phyloP scores from a whole-genome alignment of 2,329 filamentous ascomycete genomes.

The Paecilomyces fulvus region DNA sequence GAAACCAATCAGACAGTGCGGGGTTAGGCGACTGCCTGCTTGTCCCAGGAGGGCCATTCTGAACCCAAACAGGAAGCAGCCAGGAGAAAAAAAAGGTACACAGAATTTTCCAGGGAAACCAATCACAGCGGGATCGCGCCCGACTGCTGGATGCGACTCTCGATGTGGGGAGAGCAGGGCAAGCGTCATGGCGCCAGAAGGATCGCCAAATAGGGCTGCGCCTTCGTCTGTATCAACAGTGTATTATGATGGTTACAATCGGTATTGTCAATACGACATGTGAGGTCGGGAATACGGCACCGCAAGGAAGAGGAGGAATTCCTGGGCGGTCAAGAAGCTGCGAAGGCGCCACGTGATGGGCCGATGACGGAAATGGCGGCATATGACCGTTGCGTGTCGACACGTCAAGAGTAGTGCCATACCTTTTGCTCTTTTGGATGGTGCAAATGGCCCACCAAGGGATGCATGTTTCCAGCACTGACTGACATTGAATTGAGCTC shows the following conservation, averaged over 20 bases:
- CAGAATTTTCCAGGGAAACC: background rate
- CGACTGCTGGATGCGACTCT: background rate
- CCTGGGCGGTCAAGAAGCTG: slow-evolving; percentile 6
- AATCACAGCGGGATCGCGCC: background rate
- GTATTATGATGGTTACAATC: slow-evolving; percentile 13
- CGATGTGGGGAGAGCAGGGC: background rate
- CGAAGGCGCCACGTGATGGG: slow-evolving; percentile 23
- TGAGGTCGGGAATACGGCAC: slow-evolving; percentile 3
- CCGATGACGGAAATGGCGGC: slow-evolving; percentile 11
- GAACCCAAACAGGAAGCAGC: background rate
- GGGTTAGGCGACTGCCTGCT: background rate
- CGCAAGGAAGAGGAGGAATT: background rate
- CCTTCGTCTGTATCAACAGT: slow-evolving; percentile 7
- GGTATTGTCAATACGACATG: slow-evolving; percentile 8
- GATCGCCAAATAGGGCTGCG: slow-evolving; percentile 18
- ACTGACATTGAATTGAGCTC: background rate
- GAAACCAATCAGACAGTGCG: background rate
- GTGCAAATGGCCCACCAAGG: background rate
- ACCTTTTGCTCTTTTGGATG: background rate
- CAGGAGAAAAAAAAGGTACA: slow-evolving; percentile 3
- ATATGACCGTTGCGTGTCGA: background rate
- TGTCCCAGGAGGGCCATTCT: background rate
- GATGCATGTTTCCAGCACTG: background rate
- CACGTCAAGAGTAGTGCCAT: slow-evolving; percentile 3
- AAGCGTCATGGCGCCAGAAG: slow-evolving; percentile 12